A percentile compares a stretch with the other conserved stretches of the same genome.
Conservation (phyloP, 1,139 yeast species). For the Yamadazyma trypodendri region DNA sequence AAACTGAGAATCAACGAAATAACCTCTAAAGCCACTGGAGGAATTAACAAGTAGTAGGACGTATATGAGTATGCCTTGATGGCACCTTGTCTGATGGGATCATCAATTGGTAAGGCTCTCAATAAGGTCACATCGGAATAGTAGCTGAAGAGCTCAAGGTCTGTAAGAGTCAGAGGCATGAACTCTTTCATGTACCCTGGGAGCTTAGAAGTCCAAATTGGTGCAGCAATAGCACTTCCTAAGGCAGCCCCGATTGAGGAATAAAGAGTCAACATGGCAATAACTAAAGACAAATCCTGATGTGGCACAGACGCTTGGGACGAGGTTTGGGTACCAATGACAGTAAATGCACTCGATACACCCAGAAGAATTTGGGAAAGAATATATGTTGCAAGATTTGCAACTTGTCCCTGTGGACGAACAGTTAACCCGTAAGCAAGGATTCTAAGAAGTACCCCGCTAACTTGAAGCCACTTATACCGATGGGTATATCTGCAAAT, state of each 20-base stretch:
- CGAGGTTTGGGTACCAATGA: conserved; percentile 29
- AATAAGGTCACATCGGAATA: conserved; percentile 19
- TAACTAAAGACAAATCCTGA: conserved; percentile 44
- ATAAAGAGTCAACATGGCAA: conserved; percentile 40
- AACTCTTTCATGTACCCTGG: conserved; percentile 26
- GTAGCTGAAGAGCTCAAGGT: conserved; percentile 14
- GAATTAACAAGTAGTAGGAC: conserved; percentile 20
- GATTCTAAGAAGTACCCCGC: conserved; percentile 26
- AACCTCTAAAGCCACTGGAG: conserved; percentile 23
- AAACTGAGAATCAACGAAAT: conserved; percentile 24
- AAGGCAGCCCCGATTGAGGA: conserved; percentile 43
- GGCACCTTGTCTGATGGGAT: conserved; percentile 26
- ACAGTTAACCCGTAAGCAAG: conserved; percentile 25
- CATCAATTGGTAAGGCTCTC: conserved; percentile 18
- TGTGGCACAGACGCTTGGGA: conserved; percentile 41
- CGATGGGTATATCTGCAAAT: conserved; percentile 27
- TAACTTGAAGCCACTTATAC: conserved; percentile 26
- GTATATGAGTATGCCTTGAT: conserved; percentile 25
- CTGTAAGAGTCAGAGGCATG: conserved; percentile 20
- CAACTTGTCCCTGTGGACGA: conserved; percentile 12
- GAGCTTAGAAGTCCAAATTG: conserved; percentile 44
- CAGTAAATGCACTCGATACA: conserved; percentile 30
- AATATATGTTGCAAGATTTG: conserved; percentile 19
- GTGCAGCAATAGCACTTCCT: conserved; percentile 46
- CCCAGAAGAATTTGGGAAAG: conserved; percentile 24